These are phyloP conservation scores for Corymbia citriodora DNA, from an alignment of 441 rosid genomes.

Conservation along the genomic window DNA sequence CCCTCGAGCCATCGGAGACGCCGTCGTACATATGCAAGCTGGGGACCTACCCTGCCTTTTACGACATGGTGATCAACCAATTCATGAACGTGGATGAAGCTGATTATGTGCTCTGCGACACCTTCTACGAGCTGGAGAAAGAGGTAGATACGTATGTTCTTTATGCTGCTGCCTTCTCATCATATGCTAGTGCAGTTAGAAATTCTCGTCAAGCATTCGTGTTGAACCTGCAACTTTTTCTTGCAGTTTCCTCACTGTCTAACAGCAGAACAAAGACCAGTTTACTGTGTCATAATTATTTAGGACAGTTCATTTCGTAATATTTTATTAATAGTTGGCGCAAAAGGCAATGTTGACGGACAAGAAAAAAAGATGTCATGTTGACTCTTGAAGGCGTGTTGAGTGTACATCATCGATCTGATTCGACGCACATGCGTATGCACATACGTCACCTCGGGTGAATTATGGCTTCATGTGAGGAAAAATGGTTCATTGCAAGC, in stretches of 20 bases:
- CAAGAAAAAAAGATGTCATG: not conserved
- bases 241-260: not conserved
- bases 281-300: not conserved
- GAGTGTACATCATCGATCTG: not conserved
- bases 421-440: not conserved
- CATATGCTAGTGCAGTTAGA: not conserved
- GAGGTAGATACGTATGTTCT: not conserved
- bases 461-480: too few relatives aligned
- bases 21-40: not conserved
- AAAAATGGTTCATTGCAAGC: not conserved
- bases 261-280: not conserved
- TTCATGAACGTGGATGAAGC: not conserved
- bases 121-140: not conserved
- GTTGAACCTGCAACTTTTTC: not conserved
- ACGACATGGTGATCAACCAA: not conserved
- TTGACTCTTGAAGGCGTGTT: not conserved
- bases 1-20: not conserved
- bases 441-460: not conserved
- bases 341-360: not conserved
- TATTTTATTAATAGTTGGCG: not conserved
- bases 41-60: not conserved
- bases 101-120: not conserved
- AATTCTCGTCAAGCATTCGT: not conserved
- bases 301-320: not conserved
- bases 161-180: not conserved